Conservation (phyloP, 208 protist species). For the Angomonas ambiguus region DNA sequence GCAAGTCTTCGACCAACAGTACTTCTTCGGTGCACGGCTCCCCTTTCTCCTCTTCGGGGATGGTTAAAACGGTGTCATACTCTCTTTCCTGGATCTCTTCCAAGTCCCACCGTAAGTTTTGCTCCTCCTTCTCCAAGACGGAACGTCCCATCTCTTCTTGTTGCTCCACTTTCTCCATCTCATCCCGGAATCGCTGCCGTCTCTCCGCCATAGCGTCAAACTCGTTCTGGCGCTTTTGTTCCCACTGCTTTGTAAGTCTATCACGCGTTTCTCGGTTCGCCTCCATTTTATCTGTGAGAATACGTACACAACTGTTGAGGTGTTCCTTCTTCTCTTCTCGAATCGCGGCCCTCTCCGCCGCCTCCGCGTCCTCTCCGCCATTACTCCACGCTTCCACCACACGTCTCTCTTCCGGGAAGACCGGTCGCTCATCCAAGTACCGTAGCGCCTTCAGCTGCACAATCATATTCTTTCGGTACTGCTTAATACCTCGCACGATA, state of each 20-base stretch:
- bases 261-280: slow-evolving; percentile 63
- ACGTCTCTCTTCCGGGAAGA: slow-evolving; percentile 83
- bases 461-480: slow-evolving; percentile 90
- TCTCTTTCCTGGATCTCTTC: slow-evolving; percentile 32
- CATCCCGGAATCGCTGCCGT: slow-evolving; percentile 35
- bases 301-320: slow-evolving; percentile 66
- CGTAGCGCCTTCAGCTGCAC: slow-evolving; percentile 63
- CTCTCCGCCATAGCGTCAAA: slow-evolving; percentile 39
- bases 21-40: neutral
- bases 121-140: slow-evolving; percentile 30
- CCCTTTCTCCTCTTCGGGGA: slow-evolving; percentile 20
- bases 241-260: slow-evolving; percentile 62
- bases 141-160: slow-evolving; percentile 28
- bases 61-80: slow-evolving; percentile 24
- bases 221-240: slow-evolving; percentile 48
- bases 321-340: slow-evolving; percentile 79
- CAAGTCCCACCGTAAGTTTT: slow-evolving; percentile 25
- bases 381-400: slow-evolving; percentile 76
- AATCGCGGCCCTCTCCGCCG: slow-evolving; percentile 61
- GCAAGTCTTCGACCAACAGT: slow-evolving; percentile 1
- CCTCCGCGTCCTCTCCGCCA: slow-evolving; percentile 67
- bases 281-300: slow-evolving; percentile 73
- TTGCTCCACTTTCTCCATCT: slow-evolving; percentile 21
- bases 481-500: slow-evolving; percentile 46
- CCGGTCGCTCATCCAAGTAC: slow-evolving; percentile 87